Conservation (phyloP, 2,329 filamentous ascomycete genomes). For the Westerdykella sp. region DNA sequence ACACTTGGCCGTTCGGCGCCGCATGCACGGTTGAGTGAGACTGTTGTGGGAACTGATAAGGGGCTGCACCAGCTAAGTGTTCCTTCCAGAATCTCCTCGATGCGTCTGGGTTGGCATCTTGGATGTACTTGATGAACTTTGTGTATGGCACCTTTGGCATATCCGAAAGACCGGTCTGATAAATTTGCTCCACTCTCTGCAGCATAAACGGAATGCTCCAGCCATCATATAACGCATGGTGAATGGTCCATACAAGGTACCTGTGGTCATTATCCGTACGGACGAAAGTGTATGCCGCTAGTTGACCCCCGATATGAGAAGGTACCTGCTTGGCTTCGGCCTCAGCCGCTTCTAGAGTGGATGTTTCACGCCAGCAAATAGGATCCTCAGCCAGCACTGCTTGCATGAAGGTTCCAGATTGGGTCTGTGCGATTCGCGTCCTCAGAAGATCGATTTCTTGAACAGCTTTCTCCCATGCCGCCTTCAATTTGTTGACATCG, state of each 20-base stretch:
- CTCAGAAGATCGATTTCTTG: conserved; percentile 44
- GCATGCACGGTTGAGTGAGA: conserved; percentile 15
- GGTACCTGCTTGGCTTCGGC: conserved; percentile 13
- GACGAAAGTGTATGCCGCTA: conserved; percentile 25
- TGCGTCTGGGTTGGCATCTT: conserved; percentile 11
- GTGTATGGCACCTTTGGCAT: conserved; percentile 21
- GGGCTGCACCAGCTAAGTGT: conserved; percentile 21
- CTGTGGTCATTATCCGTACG: conserved; percentile 7
- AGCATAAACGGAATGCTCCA: conserved; percentile 30
- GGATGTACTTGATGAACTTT: conserved; percentile 32
- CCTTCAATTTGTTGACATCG: conserved; percentile 41
- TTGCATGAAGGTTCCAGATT: conserved; percentile 24
- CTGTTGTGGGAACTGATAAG: conserved; percentile 31
- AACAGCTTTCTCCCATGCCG: conserved; percentile 43
- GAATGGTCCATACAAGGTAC: conserved; percentile 36
- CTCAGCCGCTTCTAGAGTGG: conserved; percentile 16
- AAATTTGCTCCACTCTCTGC: conserved; percentile 26
- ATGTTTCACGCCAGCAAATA: conserved; percentile 19
- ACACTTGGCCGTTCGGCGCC: conserved; percentile 16
- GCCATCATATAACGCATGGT: conserved; percentile 40
- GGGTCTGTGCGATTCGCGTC: conserved; percentile 36
- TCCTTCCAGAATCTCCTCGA: conserved; percentile 32
- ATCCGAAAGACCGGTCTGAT: conserved; percentile 11
- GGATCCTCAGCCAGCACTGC: conserved; percentile 23
- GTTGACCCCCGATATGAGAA: conserved; percentile 16